Evolutionary conservation across 1,284 basidiomycete species (phyloP).

Genomic region (Thecaphora thlaspeos): DNA sequence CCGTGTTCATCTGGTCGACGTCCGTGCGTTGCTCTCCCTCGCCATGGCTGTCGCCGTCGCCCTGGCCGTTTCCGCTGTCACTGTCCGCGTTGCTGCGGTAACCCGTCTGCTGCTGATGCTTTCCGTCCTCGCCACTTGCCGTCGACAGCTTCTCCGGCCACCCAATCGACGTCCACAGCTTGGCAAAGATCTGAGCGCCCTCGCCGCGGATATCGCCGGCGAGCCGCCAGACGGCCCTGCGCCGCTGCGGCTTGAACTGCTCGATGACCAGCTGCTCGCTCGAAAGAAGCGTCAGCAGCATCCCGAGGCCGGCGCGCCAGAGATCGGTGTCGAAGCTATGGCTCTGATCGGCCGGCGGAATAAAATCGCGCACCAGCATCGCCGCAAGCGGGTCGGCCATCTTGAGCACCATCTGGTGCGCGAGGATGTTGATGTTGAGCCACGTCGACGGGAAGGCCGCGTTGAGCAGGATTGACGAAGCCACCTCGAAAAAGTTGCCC

Average conservation of each 20-base stretch:
- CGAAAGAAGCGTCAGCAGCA: constrained; percentile 79
- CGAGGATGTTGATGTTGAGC: constrained; percentile 87
- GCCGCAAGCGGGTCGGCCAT: constrained; percentile 79
- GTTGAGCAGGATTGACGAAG: constrained; percentile 77
- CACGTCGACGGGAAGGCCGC: constrained; percentile 87
- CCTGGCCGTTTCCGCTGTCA: too few relatives aligned
- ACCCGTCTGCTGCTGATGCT: too few relatives aligned
- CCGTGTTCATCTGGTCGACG: constrained; percentile 43
- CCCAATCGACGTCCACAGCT: constrained; percentile 78
- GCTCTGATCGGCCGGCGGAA: constrained; percentile 68
- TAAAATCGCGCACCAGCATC: constrained; percentile 76
- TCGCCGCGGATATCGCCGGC: constrained; percentile 92
- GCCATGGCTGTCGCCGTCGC: too few relatives aligned
- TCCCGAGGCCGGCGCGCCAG: constrained; percentile 79
- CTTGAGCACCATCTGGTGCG: constrained; percentile 83
- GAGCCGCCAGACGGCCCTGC: constrained; percentile 90
- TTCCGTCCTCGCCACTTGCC: too few relatives aligned
- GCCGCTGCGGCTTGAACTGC: constrained; percentile 87
- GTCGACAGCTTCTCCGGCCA: constrained; percentile 29
- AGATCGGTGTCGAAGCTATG: constrained; percentile 73
- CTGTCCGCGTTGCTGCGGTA: too few relatives aligned
- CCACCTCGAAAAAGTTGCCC: constrained; percentile 76
- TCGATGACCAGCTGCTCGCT: constrained; percentile 91
- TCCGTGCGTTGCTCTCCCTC: too few relatives aligned
- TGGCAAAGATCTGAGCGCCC: constrained; percentile 78